Conservation (phyloP, 2,329 filamentous ascomycete genomes). For the Trichothecium roseum region DNA sequence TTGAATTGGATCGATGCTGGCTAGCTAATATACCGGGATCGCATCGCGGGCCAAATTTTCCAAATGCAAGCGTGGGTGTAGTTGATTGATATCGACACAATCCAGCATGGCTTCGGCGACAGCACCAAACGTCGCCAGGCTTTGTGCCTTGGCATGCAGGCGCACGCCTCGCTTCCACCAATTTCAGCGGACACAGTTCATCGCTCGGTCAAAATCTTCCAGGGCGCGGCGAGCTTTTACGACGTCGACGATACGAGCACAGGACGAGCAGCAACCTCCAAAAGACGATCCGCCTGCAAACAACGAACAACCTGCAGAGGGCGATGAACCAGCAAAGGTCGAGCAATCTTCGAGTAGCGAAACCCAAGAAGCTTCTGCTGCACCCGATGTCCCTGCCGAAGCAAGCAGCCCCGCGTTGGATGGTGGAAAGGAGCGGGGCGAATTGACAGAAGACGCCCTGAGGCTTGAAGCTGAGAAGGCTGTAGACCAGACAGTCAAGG, state of each 20-base stretch:
- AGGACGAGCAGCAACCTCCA: slow-evolving; percentile 4
- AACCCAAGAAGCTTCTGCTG: neutral
- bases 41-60: too few species aligned
- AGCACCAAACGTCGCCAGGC: slow-evolving; percentile 24
- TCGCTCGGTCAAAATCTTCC: slow-evolving; percentile 10
- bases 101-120: slow-evolving; percentile 17
- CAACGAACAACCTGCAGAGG: too few species aligned
- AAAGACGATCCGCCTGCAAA: too few species aligned
- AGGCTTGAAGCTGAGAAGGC: neutral
- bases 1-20: too few species aligned
- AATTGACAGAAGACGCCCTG: slow-evolving; percentile 4
- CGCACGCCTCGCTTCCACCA: slow-evolving; percentile 14
- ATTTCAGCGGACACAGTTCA: slow-evolving; percentile 13
- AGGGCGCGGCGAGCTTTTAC: slow-evolving; percentile 17
- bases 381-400: neutral
- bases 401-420: neutral
- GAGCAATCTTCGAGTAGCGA: neutral
- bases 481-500: slow-evolving; percentile 25
- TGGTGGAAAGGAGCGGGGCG: slow-evolving; percentile 8
- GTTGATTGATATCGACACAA: neutral
- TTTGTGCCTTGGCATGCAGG: slow-evolving; percentile 23
- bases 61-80: too few species aligned
- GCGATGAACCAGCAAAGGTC: too few species aligned
- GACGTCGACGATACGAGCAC: slow-evolving; percentile 18
- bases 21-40: too few species aligned